Conservation (phyloP, 1,284 basidiomycete species). For the Meira miltonrushii region DNA sequence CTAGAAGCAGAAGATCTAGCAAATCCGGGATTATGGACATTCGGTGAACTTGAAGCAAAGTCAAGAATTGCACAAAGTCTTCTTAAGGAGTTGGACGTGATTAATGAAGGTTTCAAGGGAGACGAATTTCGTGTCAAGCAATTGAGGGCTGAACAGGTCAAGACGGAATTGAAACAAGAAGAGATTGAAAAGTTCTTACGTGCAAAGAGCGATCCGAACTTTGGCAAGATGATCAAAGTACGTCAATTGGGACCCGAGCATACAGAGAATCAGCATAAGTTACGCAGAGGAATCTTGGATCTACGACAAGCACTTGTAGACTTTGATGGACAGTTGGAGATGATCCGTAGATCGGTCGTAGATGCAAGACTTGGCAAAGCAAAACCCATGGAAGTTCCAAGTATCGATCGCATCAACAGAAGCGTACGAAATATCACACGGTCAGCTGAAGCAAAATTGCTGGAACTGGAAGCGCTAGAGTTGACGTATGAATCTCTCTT, state of each 20-base stretch:
- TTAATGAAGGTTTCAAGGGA: constrained; percentile 10
- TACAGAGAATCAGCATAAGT: constrained; percentile 70
- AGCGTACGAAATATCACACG: constrained; percentile 74
- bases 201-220: constrained; percentile 70
- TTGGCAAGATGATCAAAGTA: constrained; percentile 71
- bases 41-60: constrained; percentile 51
- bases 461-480: constrained; percentile 61
- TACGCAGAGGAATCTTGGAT: constrained; percentile 65
- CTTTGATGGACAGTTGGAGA: constrained; percentile 67
- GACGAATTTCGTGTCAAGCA: constrained; percentile 48
- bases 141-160: constrained; percentile 56
- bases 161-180: constrained; percentile 53
- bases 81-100: constrained; percentile 17
- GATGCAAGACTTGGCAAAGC: constrained; percentile 64
- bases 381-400: constrained; percentile 62
- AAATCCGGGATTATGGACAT: constrained; percentile 48
- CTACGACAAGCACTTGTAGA: constrained; percentile 52
- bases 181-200: constrained; percentile 62
- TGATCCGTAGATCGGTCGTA: constrained; percentile 66
- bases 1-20: constrained; percentile 29
- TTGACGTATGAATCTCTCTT: constrained; percentile 56
- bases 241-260: constrained; percentile 81
- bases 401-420: constrained; percentile 74
- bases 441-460: constrained; percentile 60
- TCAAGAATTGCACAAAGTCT: constrained; percentile 31